Base-by-base conservation (phyloP, 345 rosid species). In the Balakata baccata region DNA sequence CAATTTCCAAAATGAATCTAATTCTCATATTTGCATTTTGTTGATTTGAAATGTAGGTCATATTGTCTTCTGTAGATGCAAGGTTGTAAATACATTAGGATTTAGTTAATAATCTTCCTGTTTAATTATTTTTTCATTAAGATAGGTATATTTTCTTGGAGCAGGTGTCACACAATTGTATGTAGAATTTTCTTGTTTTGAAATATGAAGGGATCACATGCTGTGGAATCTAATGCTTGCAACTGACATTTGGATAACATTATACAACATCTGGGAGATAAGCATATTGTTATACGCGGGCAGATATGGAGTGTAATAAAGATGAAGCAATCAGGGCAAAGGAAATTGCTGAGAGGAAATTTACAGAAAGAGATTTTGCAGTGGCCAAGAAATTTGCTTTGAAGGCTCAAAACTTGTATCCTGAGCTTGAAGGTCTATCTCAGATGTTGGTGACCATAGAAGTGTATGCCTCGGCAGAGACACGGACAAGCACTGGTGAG, bases 291-390 rank as follows among this genome's bases (percentile, higher is more conserved):
- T 62, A 29, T 14, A 63, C 41, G 6, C 37, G 47, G 13, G 70
- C 23, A 69, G 49, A 66, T 38, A 85, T 83, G 88, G 88, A 85
- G 68, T 85, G 88, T 70, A 85, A 85, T 58, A 82, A 76, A 66
- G 88, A 83, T 69, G 88, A 85, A 64, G 88, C 86, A 18, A 52
- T 68, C 37, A 78, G 84, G 79, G 88, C 88, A 2, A 85, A 79
- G 57, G 86, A 82, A 69, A 82, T 83, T 62, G 80, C 88, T 0
- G 84, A 85, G 76, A 85, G 61, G 63, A 85, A 82, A 80, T 79
- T 85, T 71, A 37, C 57, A 13, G 79, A 22, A 25, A 85, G 72
- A 77, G 84, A 85, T 71, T 73, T 62, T 71, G 74, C 52, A 1
- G 84, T 77, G 39, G 88, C 84, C 1, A 85, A 79, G 74, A 85